Percentiles rank a stretch among this genome's conserved stretches.
Conservation (phyloP, 331 rosid species). For the Acacia pycnantha region DNA sequence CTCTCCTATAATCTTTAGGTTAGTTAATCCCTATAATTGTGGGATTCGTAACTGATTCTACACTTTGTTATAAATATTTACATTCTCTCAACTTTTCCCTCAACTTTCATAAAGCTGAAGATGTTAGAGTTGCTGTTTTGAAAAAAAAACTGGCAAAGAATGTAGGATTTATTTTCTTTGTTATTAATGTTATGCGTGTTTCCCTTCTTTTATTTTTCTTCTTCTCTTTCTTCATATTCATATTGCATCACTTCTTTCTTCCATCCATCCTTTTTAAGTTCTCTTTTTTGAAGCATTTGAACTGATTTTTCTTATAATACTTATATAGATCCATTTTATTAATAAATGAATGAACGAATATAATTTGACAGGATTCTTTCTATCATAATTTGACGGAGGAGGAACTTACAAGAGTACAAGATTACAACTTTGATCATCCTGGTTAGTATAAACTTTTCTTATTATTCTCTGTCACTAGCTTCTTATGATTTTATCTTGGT, state of each 20-base stretch:
- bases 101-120: not conserved
- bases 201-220: not conserved
- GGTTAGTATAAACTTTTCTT: constrained; percentile 54
- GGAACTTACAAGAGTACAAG: constrained; percentile 73
- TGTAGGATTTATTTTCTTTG: constrained; percentile 5
- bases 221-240: not conserved
- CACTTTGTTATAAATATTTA: not conserved
- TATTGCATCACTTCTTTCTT: constrained; percentile 6
- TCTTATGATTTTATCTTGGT: not conserved
- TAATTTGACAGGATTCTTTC: constrained; percentile 79
- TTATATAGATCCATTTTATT: not conserved
- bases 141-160: not conserved
- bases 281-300: not conserved
- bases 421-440: constrained; percentile 98
- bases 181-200: not conserved
- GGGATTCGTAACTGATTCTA: no score
- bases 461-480: constrained; percentile 11
- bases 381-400: constrained; percentile 74
- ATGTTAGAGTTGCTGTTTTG: not conserved
- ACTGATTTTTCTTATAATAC: constrained; percentile 1
- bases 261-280: constrained; percentile 12
- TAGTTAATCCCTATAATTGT: no score
- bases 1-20: no score
- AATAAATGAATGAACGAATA: not conserved
- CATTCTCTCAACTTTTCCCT: not conserved